phyloP scores from a whole-genome alignment of 139 green algal genomes.

The Chlorella ohadii region DNA sequence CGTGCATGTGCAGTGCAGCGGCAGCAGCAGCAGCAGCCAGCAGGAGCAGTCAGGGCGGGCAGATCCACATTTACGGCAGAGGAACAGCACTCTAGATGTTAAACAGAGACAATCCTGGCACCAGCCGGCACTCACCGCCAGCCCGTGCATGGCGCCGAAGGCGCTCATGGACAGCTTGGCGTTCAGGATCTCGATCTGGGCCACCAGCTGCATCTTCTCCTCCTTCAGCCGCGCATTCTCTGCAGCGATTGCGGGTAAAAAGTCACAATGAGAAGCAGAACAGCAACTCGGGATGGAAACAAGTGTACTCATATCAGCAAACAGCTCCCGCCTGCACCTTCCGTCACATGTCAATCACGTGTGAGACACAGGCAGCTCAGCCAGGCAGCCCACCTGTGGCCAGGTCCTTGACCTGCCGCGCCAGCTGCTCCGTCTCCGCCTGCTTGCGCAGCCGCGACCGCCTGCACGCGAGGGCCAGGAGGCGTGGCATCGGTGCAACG shows the following conservation, averaged over 20 bases:
- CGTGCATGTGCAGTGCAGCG: neutral
- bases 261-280: too few relatives aligned
- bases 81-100: too few relatives aligned
- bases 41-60: too few relatives aligned
- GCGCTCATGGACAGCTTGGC: conserved; percentile 46
- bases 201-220: conserved; percentile 39
- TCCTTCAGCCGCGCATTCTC: conserved; percentile 34
- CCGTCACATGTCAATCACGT: too few relatives aligned
- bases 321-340: too few relatives aligned
- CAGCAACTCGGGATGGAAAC: too few relatives aligned
- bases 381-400: neutral
- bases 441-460: conserved; percentile 88
- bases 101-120: too few relatives aligned
- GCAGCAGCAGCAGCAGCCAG: neutral
- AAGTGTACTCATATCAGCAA: too few relatives aligned
- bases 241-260: neutral
- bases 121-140: conserved; percentile 7
- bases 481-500: too few relatives aligned
- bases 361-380: too few relatives aligned
- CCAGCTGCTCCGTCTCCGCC: conserved; percentile 81
- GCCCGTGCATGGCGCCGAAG: conserved; percentile 4
- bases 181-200: conserved; percentile 45
- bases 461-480: too few relatives aligned
- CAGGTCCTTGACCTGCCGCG: conserved; percentile 47
- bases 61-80: too few relatives aligned